Conservation (phyloP, 225 moss, liverwort and hornwort genomes). For the Bryum argenteum region DNA sequence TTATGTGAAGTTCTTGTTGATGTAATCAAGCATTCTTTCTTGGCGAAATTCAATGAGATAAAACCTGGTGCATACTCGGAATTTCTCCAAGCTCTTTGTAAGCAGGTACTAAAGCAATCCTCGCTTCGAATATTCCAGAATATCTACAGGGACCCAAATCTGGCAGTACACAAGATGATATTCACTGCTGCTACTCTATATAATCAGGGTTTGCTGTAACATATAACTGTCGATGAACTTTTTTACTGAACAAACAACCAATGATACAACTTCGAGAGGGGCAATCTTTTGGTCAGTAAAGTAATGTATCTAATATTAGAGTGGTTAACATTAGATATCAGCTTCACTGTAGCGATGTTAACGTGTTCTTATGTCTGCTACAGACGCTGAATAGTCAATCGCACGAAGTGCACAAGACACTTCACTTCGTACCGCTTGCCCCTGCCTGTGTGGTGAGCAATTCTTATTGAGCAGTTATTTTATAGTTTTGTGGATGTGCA, state of each 20-base stretch:
- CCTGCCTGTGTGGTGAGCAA: conserved; percentile 98
- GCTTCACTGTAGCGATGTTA: not conserved
- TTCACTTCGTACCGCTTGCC: conserved; percentile 93
- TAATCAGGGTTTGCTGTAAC: not conserved
- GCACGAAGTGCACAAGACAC: conserved; percentile 98
- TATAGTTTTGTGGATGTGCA: not conserved
- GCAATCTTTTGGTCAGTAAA: no score
- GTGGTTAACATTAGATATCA: no score
- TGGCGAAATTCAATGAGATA: conserved; percentile 98
- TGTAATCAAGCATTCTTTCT: conserved; percentile 94
- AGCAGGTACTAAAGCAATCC: conserved; percentile 58
- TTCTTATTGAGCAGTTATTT: not conserved
- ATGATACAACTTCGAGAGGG: no score
- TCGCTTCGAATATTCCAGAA: conserved; percentile 9
- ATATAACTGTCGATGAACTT: no score
- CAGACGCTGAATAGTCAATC: conserved; percentile 93
- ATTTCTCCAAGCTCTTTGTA: conserved; percentile 96
- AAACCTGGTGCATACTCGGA: conserved; percentile 96
- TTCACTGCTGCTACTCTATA: no score
- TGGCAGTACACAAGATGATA: no score
- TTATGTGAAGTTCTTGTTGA: conserved; percentile 92
- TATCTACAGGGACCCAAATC: not conserved
- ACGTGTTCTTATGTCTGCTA: conserved; percentile 24
- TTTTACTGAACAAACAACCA: no score
- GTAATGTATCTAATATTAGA: no score